phyloP scores from a whole-genome alignment of 108 stramenopile genomes.

The Cyclotella cryptica region DNA sequence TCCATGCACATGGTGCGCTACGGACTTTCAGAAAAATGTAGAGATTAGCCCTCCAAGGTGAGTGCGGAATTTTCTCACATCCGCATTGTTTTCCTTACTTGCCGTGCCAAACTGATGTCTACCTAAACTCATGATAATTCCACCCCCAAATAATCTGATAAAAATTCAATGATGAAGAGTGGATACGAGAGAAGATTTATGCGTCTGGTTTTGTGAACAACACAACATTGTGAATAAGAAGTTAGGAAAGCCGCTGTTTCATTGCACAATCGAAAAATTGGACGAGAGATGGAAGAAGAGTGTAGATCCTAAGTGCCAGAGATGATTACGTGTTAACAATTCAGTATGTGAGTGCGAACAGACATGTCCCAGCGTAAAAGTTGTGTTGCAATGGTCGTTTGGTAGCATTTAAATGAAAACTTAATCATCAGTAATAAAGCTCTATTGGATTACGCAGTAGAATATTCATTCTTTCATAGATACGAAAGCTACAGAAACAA shows the following conservation, averaged over 20 bases:
- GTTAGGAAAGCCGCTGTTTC: slow-evolving; percentile 77
- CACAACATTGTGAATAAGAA: slow-evolving; percentile 87
- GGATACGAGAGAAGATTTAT: slow-evolving; percentile 77
- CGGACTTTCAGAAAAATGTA: slow-evolving; percentile 80
- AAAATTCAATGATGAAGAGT: slow-evolving; percentile 31
- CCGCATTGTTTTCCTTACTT: not conserved
- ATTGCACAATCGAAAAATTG: slow-evolving; percentile 74
- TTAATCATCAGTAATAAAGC: no score
- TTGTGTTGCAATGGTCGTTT: no score
- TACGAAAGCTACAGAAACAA: no score
- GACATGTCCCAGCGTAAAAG: not conserved
- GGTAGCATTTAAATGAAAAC: no score
- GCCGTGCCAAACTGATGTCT: no score
- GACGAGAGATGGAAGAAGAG: slow-evolving; percentile 91
- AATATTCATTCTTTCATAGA: no score
- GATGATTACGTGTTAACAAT: slow-evolving; percentile 11
- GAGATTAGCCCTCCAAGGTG: slow-evolving; percentile 66
- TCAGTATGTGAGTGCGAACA: not conserved
- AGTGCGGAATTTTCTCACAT: slow-evolving; percentile 7
- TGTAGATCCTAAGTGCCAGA: slow-evolving; percentile 61
- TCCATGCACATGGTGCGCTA: slow-evolving; percentile 85
- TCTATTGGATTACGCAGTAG: no score
- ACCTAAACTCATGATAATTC: slow-evolving; percentile 20
- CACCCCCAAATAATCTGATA: not conserved
- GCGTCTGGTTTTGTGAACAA: slow-evolving; percentile 88